Conservation (phyloP, 2,329 filamentous ascomycete species). For the Pezicula carpinea region DNA sequence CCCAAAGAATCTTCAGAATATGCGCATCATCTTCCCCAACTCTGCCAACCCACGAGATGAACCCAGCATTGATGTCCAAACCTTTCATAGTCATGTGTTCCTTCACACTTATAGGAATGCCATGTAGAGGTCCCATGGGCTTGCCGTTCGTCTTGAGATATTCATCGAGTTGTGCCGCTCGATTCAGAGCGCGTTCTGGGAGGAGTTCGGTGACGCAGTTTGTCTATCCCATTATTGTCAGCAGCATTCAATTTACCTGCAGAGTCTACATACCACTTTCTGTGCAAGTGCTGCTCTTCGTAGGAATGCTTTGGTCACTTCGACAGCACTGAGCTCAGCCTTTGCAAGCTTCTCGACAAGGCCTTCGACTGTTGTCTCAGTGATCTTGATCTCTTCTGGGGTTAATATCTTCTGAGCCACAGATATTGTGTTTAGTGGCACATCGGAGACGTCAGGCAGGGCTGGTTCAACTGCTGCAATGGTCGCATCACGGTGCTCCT, state of each 20-base stretch:
- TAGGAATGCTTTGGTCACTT: constrained; percentile 49
- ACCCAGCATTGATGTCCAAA: constrained; percentile 43
- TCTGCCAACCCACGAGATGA: constrained; percentile 42
- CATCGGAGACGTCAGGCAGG: constrained; percentile 31
- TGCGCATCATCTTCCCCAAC: constrained; percentile 40
- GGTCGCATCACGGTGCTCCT: constrained; percentile 40
- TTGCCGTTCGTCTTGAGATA: constrained; percentile 25
- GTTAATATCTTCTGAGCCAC: constrained; percentile 43
- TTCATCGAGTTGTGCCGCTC: constrained; percentile 30
- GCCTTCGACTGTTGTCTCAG: constrained; percentile 39
- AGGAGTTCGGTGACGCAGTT: constrained; percentile 43
- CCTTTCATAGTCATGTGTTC: constrained; percentile 48
- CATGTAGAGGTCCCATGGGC: constrained; percentile 33
- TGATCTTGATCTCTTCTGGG: constrained; percentile 43
- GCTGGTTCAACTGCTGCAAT: constrained; percentile 36
- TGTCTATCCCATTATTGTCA: constrained; percentile 23
- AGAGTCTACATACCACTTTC: constrained; percentile 33
- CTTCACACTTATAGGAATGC: constrained; percentile 47
- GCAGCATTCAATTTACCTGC: background rate
- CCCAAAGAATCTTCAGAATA: constrained; percentile 40
- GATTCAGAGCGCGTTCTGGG: constrained; percentile 27
- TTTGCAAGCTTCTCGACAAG: constrained; percentile 41
- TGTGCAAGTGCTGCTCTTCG: constrained; percentile 49
- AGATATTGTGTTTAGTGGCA: constrained; percentile 39
- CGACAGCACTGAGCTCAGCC: constrained; percentile 36